Conservation (phyloP, 345 rosid species). For the Eutrema heterophyllum region DNA sequence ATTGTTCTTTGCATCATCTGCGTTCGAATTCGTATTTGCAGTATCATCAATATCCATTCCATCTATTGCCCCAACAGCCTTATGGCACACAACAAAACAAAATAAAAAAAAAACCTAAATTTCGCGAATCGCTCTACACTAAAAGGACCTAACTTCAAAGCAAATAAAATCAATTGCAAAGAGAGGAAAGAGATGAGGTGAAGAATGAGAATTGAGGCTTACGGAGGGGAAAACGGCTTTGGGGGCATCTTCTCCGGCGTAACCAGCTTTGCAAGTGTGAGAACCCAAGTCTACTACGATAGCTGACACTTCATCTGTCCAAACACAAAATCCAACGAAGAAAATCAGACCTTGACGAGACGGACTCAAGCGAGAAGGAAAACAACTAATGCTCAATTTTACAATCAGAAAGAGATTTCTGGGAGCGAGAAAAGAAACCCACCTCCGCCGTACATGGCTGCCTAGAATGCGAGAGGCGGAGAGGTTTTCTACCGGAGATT, state of each 20-base stretch:
- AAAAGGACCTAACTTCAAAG: too few relatives aligned
- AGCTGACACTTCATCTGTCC: slow-evolving; percentile 93
- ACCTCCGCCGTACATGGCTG: slow-evolving; percentile 23
- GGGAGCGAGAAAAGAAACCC: neutral
- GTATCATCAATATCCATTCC: slow-evolving; percentile 81
- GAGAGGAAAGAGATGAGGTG: neutral
- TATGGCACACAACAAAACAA: neutral
- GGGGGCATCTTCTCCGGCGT: slow-evolving; percentile 98
- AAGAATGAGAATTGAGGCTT: slow-evolving; percentile 19
- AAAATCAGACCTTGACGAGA: neutral
- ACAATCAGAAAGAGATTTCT: neutral
- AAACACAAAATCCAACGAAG: neutral
- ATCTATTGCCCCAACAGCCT: slow-evolving; percentile 85
- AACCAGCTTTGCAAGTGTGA: slow-evolving; percentile 98
- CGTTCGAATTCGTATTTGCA: slow-evolving; percentile 27
- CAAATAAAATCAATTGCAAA: too few relatives aligned
- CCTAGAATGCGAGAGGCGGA: neutral
- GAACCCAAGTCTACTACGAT: slow-evolving; percentile 92
- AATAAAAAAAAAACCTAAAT: neutral
- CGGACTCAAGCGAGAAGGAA: neutral
- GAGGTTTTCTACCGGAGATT: neutral
- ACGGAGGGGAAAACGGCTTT: slow-evolving; percentile 99
- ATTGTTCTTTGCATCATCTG: slow-evolving; percentile 44
- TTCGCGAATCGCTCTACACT: neutral
- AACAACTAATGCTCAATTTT: too few relatives aligned